Evolutionary conservation across 1,284 basidiomycete genomes (phyloP), one percentile per base, ranked within the genome.

Genomic region (Filobasidium uniguttulatum): DNA sequence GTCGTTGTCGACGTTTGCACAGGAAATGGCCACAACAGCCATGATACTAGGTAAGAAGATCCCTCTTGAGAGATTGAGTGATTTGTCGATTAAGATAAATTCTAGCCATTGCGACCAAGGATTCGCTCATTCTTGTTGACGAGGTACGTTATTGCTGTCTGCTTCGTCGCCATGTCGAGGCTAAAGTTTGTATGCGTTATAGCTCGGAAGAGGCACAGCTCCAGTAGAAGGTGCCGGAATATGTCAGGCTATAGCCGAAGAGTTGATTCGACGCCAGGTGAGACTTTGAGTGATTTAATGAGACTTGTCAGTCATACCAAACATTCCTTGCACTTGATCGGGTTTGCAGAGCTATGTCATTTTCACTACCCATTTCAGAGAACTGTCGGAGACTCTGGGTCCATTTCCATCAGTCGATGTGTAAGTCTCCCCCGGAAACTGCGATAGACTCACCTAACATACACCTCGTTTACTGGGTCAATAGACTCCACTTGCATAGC

Each of bases 221-320:
- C 81, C 88, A 0, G 70, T 74, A 38, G 89, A 94, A 62, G 90
- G 93, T 0, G 70, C 88, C 12, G 93, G 88, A 1, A 82, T 97
- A 43, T 82, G 86, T 0, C 85, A 93, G 66, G 90, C 93, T 0
- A 85, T 97, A 51, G 85, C 87, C 0, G 91, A 97, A 64, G 79
- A 78, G 36, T 74, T 97, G 49, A 81, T 94, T 56, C 71, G 72
- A 38, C 68, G 75, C 35, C 83, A 83, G 71, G 89, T 83, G 41
- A 28, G 70, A 22, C 23, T 34, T 3, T 7, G 5, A n/a, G n/a
- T n/a, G n/a, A n/a, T n/a, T n/a, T n/a, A n/a, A n/a, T n/a, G n/a
- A n/a, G n/a, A n/a, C n/a, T n/a, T n/a, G n/a, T n/a, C n/a, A n/a
- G n/a, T n/a, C n/a, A n/a, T n/a, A n/a, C n/a, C n/a, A n/a, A n/a